phyloP scores from a whole-genome alignment of 306 rosid genomes.

The Trifolium repens region DNA sequence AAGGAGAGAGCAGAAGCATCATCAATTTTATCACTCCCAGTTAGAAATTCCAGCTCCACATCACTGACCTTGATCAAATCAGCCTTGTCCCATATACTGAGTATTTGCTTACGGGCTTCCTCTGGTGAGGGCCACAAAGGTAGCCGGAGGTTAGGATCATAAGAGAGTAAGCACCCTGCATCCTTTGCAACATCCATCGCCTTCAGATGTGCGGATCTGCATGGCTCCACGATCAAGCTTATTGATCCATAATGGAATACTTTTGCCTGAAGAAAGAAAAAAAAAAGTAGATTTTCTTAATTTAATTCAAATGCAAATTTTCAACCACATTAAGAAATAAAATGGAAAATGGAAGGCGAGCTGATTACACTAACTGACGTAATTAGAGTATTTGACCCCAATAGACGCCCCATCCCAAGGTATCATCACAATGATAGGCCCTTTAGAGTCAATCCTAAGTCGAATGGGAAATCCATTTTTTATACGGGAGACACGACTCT shows the following conservation, averaged over 20 bases:
- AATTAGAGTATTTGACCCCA: too few species aligned
- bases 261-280: conserved; percentile 58
- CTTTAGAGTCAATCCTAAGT: too few species aligned
- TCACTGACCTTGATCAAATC: conserved; percentile 90
- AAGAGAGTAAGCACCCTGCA: conserved; percentile 86
- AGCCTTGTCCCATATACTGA: conserved; percentile 92
- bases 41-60: conserved; percentile 85
- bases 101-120: conserved; percentile 84
- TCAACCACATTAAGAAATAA: too few species aligned
- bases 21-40: conserved; percentile 68
- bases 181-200: conserved; percentile 90
- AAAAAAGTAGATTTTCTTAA: too few species aligned
- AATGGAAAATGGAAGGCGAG: too few species aligned
- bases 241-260: conserved; percentile 93
- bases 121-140: conserved; percentile 80
- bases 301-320: neutral
- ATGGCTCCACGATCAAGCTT: conserved; percentile 97
- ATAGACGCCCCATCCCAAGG: too few species aligned
- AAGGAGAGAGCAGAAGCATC: conserved; percentile 77
- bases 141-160: conserved; percentile 83
- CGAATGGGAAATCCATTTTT: too few species aligned
- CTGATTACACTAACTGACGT: too few species aligned
- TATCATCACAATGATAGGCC: too few species aligned
- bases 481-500: too few species aligned
- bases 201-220: conserved; percentile 91